Evolutionary conservation across 129 eudicot species (phyloP).

Genomic region (Lactuca sativa): DNA sequence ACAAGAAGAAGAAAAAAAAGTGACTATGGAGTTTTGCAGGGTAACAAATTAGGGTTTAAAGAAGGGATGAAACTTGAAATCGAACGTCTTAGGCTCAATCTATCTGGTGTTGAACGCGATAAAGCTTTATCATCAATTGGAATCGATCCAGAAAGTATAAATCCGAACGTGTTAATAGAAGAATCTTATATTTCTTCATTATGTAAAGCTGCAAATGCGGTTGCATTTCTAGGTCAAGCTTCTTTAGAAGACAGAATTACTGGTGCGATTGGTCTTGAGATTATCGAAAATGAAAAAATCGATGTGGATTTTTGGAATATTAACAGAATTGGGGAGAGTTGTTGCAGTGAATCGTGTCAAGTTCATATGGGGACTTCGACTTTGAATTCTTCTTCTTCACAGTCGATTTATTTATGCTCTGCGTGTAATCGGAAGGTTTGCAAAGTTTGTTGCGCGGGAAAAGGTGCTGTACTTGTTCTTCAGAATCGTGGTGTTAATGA

Average conservation of each 20-base stretch:
- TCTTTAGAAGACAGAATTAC: constrained; percentile 64
- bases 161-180: constrained; percentile 70
- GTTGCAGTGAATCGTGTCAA: constrained; percentile 68
- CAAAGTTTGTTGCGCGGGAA: constrained; percentile 84
- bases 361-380: constrained; percentile 54
- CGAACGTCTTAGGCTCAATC: constrained; percentile 67
- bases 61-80: constrained; percentile 93
- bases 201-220: constrained; percentile 58
- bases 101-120: constrained; percentile 84
- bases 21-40: constrained; percentile 48
- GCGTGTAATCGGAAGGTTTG: constrained; percentile 69
- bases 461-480: constrained; percentile 77
- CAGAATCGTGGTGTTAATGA: constrained; percentile 43
- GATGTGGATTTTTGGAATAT: constrained; percentile 86
- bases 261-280: constrained; percentile 70
- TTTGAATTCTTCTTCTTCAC: constrained; percentile 36
- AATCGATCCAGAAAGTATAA: constrained; percentile 79
- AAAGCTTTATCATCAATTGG: constrained; percentile 75
- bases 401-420: constrained; percentile 48
- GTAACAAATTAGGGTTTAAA: constrained; percentile 52
- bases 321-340: constrained; percentile 59
- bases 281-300: constrained; percentile 27
- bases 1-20: not conserved
- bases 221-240: constrained; percentile 80
- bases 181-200: constrained; percentile 54